phyloP scores from a whole-genome alignment of 23 red algal species.

The Chondrus crispus region DNA sequence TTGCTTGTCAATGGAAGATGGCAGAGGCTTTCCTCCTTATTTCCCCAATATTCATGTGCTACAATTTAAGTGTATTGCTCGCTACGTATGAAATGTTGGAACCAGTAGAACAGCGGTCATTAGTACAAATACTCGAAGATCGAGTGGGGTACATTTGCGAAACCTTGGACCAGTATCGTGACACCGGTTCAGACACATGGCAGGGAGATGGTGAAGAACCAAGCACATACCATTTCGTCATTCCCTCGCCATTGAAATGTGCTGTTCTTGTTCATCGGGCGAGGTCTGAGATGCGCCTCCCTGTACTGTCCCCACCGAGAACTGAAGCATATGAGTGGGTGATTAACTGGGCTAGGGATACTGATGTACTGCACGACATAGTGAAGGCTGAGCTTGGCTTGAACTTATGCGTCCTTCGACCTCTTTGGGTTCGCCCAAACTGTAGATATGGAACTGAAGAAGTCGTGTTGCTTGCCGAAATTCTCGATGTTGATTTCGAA shows the following conservation, averaged over 20 bases:
- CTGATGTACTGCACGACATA: background rate
- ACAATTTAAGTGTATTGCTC: conserved; percentile 10
- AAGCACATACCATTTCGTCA: conserved; percentile 10
- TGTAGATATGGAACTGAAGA: too few relatives aligned
- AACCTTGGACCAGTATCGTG: background rate
- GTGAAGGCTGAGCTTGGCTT: too few relatives aligned
- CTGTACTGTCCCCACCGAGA: background rate
- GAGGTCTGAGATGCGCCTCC: background rate
- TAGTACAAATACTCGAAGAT: background rate
- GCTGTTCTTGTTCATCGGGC: background rate
- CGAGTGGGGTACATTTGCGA: background rate
- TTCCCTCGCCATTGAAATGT: background rate
- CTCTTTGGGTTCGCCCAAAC: too few relatives aligned
- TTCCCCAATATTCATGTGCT: background rate
- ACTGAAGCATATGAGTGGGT: background rate
- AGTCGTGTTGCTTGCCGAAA: too few relatives aligned
- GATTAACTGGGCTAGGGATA: background rate
- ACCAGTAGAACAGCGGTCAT: background rate
- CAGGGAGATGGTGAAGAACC: background rate
- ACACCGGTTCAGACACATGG: background rate
- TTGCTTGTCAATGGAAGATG: background rate
- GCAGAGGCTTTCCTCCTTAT: background rate
- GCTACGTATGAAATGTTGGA: conserved; percentile 1
- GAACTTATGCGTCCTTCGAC: too few relatives aligned
- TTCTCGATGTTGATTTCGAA: too few relatives aligned